phyloP scores from a whole-genome alignment of 495 filamentous ascomycete genomes.

The Baudoinia panamericana region DNA sequence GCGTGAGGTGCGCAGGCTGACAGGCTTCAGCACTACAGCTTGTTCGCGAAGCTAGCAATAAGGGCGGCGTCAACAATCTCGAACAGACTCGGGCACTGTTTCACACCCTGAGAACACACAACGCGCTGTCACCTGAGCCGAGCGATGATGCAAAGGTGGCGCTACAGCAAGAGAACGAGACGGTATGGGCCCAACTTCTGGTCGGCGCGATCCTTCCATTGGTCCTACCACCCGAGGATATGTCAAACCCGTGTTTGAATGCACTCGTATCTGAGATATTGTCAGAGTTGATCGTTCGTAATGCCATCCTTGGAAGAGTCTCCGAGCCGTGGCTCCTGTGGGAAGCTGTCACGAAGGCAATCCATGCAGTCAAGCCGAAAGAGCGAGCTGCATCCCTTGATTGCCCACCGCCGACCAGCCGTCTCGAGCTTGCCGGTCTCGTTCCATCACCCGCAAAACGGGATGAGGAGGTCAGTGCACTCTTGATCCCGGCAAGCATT shows the following conservation, averaged over 20 bases:
- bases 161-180: slow-evolving; percentile 62
- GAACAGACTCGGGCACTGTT: slow-evolving; percentile 47
- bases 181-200: slow-evolving; percentile 65
- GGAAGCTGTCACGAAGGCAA: slow-evolving; percentile 58
- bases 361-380: slow-evolving; percentile 24
- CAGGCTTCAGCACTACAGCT: too few species aligned
- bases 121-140: slow-evolving; percentile 56
- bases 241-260: slow-evolving; percentile 73
- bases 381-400: too few species aligned
- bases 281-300: slow-evolving; percentile 72
- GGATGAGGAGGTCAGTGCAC: too few species aligned
- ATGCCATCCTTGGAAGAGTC: slow-evolving; percentile 57
- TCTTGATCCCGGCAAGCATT: too few species aligned
- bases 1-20: too few species aligned
- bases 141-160: slow-evolving; percentile 37
- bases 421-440: too few species aligned
- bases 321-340: slow-evolving; percentile 80
- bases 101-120: slow-evolving; percentile 70
- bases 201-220: slow-evolving; percentile 66
- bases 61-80: too few species aligned
- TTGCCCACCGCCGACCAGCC: too few species aligned
- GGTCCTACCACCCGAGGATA: slow-evolving; percentile 79
- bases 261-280: slow-evolving; percentile 73
- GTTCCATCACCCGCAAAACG: too few species aligned
- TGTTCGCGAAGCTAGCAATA: too few species aligned